Evolutionary conservation across 805 yeast genomes (phyloP).

Genomic region (Ogataea angusta): DNA sequence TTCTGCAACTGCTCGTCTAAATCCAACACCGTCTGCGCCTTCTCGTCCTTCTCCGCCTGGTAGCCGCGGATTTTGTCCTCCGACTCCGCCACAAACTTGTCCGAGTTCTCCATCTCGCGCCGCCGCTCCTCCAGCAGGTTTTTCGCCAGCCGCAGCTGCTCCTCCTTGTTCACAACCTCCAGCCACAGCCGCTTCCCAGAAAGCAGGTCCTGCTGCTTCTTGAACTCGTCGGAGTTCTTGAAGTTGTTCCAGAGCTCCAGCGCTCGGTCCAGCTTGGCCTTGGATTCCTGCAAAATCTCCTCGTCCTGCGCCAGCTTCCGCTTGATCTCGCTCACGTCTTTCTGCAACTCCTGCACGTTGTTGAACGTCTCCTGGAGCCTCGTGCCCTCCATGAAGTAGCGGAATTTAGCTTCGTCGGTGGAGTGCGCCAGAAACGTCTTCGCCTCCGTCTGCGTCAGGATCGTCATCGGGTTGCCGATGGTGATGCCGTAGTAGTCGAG

Average conservation of each 20-base stretch:
- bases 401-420: slow-evolving; percentile 67
- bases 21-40: slow-evolving; percentile 13
- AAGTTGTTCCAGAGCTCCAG: slow-evolving; percentile 38
- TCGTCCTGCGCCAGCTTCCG: slow-evolving; percentile 39
- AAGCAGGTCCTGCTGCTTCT: slow-evolving; percentile 36
- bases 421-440: slow-evolving; percentile 81
- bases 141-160: slow-evolving; percentile 22
- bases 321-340: slow-evolving; percentile 38
- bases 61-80: slow-evolving; percentile 6
- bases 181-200: slow-evolving; percentile 52
- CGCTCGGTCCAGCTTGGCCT: slow-evolving; percentile 42
- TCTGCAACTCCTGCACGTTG: slow-evolving; percentile 44
- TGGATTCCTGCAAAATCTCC: slow-evolving; percentile 29
- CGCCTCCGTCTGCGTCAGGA: slow-evolving; percentile 91
- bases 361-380: slow-evolving; percentile 62
- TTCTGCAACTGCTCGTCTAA: slow-evolving; percentile 13
- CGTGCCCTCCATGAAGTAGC: slow-evolving; percentile 78
- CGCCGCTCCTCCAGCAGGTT: slow-evolving; percentile 16
- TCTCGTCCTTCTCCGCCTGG: slow-evolving; percentile 20
- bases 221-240: slow-evolving; percentile 39
- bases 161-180: slow-evolving; percentile 33
- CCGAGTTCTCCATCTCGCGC: slow-evolving; percentile 18
- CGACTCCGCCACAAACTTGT: slow-evolving; percentile 18
- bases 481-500: slow-evolving; percentile 70
- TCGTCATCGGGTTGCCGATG: slow-evolving; percentile 87